Percentiles rank a stretch among this genome's conserved stretches.
Evolutionary conservation across 2,329 filamentous ascomycete species (phyloP).

Genomic region (Phialophora verrucosa): DNA sequence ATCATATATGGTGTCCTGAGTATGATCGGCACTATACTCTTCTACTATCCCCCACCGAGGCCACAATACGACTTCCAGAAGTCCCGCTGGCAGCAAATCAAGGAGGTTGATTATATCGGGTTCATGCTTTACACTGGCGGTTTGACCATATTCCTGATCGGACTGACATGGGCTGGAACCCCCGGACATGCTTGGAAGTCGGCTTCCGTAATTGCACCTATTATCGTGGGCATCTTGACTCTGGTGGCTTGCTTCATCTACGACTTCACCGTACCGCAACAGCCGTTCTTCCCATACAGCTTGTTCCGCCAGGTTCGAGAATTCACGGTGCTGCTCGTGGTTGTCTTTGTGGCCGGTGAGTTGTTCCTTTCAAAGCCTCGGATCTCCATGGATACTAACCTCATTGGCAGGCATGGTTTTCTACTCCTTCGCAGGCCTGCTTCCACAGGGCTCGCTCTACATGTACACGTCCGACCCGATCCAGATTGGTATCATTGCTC

Average conservation of each 20-base stretch:
- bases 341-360: slow-evolving; percentile 49
- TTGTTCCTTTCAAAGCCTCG: not conserved
- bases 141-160: slow-evolving; percentile 51
- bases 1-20: slow-evolving; percentile 21
- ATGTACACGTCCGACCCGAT: slow-evolving; percentile 51
- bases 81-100: slow-evolving; percentile 47
- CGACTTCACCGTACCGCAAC: slow-evolving; percentile 47
- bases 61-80: slow-evolving; percentile 47
- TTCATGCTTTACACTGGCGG: slow-evolving; percentile 52
- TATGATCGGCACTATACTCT: slow-evolving; percentile 48
- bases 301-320: slow-evolving; percentile 50
- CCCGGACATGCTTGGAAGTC: slow-evolving; percentile 51
- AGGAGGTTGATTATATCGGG: slow-evolving; percentile 55
- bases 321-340: slow-evolving; percentile 45
- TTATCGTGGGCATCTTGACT: slow-evolving; percentile 48
- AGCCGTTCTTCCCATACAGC: slow-evolving; percentile 52
- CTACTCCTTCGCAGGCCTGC: slow-evolving; percentile 53
- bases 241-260: slow-evolving; percentile 48
- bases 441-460: slow-evolving; percentile 52
- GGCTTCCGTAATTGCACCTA: slow-evolving; percentile 44
- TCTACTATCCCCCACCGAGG: slow-evolving; percentile 57
- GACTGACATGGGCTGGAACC: slow-evolving; percentile 51
- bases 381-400: not conserved
- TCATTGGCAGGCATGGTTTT: slow-evolving; percentile 48
- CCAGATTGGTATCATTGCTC: slow-evolving; percentile 50